Percentiles rank a stretch among this genome's conserved stretches.
These are phyloP conservation scores for Hypoxylon lienhwacheense DNA, from an alignment of 495 filamentous ascomycete species.

Conservation along the genomic window DNA sequence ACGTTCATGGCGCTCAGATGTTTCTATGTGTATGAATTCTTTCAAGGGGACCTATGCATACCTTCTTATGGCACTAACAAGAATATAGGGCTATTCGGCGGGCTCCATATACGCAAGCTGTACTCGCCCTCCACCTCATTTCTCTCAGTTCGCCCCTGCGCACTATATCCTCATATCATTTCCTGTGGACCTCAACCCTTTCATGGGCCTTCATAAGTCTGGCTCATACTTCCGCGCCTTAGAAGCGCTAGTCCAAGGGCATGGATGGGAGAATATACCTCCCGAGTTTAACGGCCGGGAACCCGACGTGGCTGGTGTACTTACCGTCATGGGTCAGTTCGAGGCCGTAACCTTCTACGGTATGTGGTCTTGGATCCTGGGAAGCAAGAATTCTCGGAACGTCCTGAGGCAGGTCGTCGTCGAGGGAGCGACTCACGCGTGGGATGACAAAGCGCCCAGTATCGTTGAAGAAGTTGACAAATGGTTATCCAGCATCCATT, in stretches of 20 bases:
- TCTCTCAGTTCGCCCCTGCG: slow-evolving; percentile 18
- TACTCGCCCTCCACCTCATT: slow-evolving; percentile 14
- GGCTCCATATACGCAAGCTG: slow-evolving; percentile 31
- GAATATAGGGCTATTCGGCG: slow-evolving; percentile 26
- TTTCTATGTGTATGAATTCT: slow-evolving; percentile 30
- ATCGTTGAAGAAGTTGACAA: slow-evolving; percentile 32
- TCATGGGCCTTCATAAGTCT: slow-evolving; percentile 21
- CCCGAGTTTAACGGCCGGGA: slow-evolving; percentile 26
- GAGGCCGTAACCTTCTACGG: slow-evolving; percentile 17
- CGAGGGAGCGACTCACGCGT: slow-evolving; percentile 17
- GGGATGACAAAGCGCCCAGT: slow-evolving; percentile 22
- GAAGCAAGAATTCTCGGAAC: slow-evolving; percentile 20
- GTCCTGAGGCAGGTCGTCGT: slow-evolving; percentile 21
- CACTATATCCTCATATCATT: slow-evolving; percentile 31
- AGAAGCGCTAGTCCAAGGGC: slow-evolving; percentile 23
- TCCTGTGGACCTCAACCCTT: slow-evolving; percentile 27
- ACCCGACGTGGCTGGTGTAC: slow-evolving; percentile 25
- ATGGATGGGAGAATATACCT: slow-evolving; percentile 31
- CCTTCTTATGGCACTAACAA: neutral
- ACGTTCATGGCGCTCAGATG: slow-evolving; percentile 1
- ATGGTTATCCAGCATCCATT: slow-evolving; percentile 15
- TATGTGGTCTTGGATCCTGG: slow-evolving; percentile 16
- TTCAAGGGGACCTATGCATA: neutral
- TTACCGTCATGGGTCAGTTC: slow-evolving; percentile 21
- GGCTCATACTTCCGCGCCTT: slow-evolving; percentile 27